phyloP scores from a whole-genome alignment of 306 rosid genomes.

The Herpetospermum pedunculosum region DNA sequence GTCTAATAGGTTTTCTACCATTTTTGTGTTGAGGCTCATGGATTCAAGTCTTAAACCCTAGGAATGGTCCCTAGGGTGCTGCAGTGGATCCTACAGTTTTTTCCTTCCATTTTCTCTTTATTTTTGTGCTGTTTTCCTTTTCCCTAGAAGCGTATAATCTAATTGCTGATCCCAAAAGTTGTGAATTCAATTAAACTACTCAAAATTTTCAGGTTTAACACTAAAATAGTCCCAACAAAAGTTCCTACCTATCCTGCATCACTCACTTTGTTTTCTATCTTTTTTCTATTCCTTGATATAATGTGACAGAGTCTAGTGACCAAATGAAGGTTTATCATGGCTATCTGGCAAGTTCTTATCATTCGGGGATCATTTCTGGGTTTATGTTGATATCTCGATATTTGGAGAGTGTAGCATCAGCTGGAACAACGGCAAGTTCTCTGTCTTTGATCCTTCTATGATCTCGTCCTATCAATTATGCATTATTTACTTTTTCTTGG shows the following conservation, averaged over 20 bases:
- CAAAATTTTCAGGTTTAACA: not conserved
- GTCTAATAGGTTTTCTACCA: not conserved
- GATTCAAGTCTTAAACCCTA: not conserved
- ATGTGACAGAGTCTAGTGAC: slow-evolving; percentile 36
- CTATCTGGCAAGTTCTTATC: slow-evolving; percentile 84
- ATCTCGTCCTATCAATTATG: not conserved
- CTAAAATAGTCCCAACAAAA: not conserved
- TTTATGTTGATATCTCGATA: slow-evolving; percentile 59
- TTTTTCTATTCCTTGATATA: not conserved
- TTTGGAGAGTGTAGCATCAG: slow-evolving; percentile 52
- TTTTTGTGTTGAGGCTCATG: not conserved
- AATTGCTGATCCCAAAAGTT: not conserved
- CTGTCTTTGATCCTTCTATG: slow-evolving; percentile 3
- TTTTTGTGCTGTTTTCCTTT: not conserved
- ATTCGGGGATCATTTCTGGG: slow-evolving; percentile 84
- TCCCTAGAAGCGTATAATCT: not conserved
- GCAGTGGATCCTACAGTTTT: not conserved
- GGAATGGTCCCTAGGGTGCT: not conserved
- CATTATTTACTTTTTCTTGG: not conserved
- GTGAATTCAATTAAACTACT: not conserved
- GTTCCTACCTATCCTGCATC: not conserved
- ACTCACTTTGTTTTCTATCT: not conserved
- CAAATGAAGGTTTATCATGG: slow-evolving; percentile 65
- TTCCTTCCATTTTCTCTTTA: not conserved
- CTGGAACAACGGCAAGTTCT: slow-evolving; percentile 44